These are phyloP conservation scores for Trichoderma gamsii DNA, from an alignment of 495 filamentous ascomycete genomes.

Conservation along the genomic window DNA sequence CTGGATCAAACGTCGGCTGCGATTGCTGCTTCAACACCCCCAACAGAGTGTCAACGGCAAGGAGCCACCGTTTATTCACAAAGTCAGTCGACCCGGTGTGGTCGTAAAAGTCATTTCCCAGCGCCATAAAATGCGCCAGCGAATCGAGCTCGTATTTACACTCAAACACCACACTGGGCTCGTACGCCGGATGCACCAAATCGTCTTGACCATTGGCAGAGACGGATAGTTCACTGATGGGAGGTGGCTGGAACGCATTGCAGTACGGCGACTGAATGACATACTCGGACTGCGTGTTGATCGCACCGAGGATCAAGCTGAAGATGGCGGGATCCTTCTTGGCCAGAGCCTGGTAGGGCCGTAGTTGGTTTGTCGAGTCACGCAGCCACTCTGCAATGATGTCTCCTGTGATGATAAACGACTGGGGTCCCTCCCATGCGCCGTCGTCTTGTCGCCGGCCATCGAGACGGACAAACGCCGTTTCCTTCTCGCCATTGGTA, in stretches of 20 bases:
- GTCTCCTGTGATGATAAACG: constrained; percentile 97
- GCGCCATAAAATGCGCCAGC: constrained; percentile 79
- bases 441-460: constrained; percentile 36
- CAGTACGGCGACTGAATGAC: constrained; percentile 95
- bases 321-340: constrained; percentile 68
- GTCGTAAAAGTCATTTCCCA: constrained; percentile 80
- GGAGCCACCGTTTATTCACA: constrained; percentile 71
- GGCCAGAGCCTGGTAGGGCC: constrained; percentile 80
- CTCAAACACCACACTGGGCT: constrained; percentile 81
- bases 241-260: constrained; percentile 95
- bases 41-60: constrained; percentile 68
- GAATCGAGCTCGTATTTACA: constrained; percentile 99
- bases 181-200: constrained; percentile 77
- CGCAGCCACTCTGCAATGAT: constrained; percentile 98
- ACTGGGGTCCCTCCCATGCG: constrained; percentile 77
- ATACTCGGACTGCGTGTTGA: constrained; percentile 93
- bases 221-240: constrained; percentile 64
- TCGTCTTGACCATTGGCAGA: constrained; percentile 74
- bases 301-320: constrained; percentile 82
- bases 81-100: constrained; percentile 73
- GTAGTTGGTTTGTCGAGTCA: constrained; percentile 93
- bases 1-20: constrained; percentile 66
- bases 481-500: constrained; percentile 38
- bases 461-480: constrained; percentile 16
- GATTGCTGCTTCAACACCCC: constrained; percentile 71